Evolutionary conservation across 345 rosid species (phyloP).

Genomic region (Raphanus raphanistrum): DNA sequence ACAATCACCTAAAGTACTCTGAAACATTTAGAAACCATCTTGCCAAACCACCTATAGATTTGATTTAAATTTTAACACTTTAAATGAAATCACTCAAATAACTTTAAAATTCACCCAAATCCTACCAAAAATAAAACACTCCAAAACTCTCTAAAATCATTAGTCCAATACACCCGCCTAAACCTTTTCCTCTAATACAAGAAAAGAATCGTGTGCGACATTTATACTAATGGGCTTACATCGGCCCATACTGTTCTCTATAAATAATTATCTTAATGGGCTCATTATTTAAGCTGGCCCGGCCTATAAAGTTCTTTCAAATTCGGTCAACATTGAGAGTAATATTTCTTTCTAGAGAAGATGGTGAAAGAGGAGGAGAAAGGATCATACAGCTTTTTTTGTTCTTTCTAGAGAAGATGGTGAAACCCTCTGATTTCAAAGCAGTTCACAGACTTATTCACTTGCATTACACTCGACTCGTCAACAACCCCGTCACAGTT

Average conservation of each 20-base stretch:
- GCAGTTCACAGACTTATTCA: constrained; percentile 45
- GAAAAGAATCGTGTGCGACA: neutral
- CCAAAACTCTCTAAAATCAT: too few relatives aligned
- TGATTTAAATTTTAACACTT: too few relatives aligned
- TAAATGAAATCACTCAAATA: too few relatives aligned
- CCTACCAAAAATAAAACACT: too few relatives aligned
- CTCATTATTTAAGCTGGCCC: neutral
- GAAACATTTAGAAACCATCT: too few relatives aligned
- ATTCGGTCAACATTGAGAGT: neutral
- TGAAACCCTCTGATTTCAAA: constrained; percentile 45
- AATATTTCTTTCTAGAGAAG: neutral
- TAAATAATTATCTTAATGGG: constrained; percentile 11
- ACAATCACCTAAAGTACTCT: too few relatives aligned
- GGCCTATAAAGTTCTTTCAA: neutral
- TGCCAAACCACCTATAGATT: too few relatives aligned
- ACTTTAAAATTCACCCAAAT: too few relatives aligned
- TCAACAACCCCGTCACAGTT: constrained; percentile 25
- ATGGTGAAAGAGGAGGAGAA: constrained; percentile 42
- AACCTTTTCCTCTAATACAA: constrained; percentile 16
- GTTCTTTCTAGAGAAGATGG: constrained; percentile 32
- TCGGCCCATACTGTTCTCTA: neutral
- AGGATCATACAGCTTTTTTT: neutral
- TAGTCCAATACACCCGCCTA: too few relatives aligned
- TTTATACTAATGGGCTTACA: constrained; percentile 3
- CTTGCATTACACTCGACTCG: constrained; percentile 34